phyloP scores from a whole-genome alignment of 2,329 filamentous ascomycete genomes.

The Venturia nashicola region DNA sequence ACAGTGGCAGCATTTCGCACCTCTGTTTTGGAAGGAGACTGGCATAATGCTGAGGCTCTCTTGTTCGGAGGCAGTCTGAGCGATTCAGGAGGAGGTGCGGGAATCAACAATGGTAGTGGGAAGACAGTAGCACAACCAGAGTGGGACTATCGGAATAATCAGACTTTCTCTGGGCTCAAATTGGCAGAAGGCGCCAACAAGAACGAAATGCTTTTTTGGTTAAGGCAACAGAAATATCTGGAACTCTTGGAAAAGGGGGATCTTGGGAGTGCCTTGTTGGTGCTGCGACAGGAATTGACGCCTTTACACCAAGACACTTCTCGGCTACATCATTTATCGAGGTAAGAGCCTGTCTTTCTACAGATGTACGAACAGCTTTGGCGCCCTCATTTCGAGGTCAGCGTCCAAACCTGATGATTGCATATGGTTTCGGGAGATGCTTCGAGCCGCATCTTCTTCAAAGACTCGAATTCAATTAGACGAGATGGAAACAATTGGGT shows the following conservation, averaged over 20 bases:
- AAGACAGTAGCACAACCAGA: not conserved
- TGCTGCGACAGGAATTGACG: conserved; percentile 79
- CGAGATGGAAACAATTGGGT: not conserved
- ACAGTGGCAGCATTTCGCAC: conserved; percentile 76
- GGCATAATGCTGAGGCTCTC: conserved; percentile 74
- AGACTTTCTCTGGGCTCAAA: conserved; percentile 43
- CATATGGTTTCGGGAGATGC: not conserved
- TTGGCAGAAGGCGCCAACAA: conserved; percentile 64
- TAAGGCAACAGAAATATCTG: conserved; percentile 89
- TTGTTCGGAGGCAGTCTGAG: conserved; percentile 45
- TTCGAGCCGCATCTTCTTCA: not conserved
- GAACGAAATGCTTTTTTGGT: conserved; percentile 71
- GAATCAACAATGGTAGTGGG: conserved; percentile 17
- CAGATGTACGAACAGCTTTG: not conserved
- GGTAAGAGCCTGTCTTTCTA: conserved; percentile 29
- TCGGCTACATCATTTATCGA: conserved; percentile 71
- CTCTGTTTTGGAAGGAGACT: conserved; percentile 68
- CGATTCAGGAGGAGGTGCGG: conserved; percentile 31
- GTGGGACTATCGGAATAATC: not conserved
- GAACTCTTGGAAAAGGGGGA: conserved; percentile 74
- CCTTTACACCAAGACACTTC: conserved; percentile 69
- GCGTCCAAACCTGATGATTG: not conserved
- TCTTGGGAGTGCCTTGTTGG: conserved; percentile 59
- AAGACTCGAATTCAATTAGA: not conserved
- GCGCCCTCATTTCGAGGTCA: not conserved